Evolutionary conservation across 169 alveolate genomes (phyloP).

Genomic region (Besnoitia besnoiti): DNA sequence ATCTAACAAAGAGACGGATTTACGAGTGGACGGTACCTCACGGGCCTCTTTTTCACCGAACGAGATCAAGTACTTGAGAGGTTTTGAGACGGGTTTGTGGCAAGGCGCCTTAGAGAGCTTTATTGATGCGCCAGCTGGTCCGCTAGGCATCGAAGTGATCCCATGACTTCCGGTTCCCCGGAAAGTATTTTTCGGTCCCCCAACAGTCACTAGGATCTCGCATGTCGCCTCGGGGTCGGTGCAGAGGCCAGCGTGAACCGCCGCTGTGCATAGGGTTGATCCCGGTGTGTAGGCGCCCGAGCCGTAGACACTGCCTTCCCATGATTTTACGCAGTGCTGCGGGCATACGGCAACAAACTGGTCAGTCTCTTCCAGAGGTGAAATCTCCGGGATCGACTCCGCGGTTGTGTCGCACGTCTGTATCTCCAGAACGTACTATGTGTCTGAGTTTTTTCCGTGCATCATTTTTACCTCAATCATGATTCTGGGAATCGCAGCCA

Average conservation of each 20-base stretch:
- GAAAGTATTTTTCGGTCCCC: not conserved
- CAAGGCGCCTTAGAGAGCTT: not conserved
- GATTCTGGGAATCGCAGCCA: not conserved
- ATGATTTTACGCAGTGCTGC: not conserved
- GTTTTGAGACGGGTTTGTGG: not conserved
- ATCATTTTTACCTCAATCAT: slow-evolving; percentile 19
- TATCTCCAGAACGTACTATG: not conserved
- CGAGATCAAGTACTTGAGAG: not conserved
- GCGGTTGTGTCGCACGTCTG: slow-evolving; percentile 45
- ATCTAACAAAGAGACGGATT: too few species aligned
- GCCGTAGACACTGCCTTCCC: slow-evolving; percentile 45
- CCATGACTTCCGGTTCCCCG: not conserved
- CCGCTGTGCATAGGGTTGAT: slow-evolving; percentile 56
- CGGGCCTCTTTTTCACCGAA: not conserved
- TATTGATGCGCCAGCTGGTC: not conserved
- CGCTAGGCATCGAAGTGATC: not conserved
- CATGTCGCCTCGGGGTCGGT: not conserved
- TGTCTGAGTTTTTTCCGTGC: not conserved
- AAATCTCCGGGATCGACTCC: slow-evolving; percentile 1
- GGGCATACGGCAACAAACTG: slow-evolving; percentile 46
- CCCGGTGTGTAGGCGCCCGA: slow-evolving; percentile 32
- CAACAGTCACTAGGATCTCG: slow-evolving; percentile 12
- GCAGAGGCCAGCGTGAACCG: slow-evolving; percentile 56
- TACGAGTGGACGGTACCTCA: too few species aligned
- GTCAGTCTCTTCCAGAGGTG: not conserved